Percentiles rank a stretch among this genome's conserved stretches.
phyloP scores from a whole-genome alignment of 768 basidiomycete species.

The Hypsizygus marmoreus region DNA sequence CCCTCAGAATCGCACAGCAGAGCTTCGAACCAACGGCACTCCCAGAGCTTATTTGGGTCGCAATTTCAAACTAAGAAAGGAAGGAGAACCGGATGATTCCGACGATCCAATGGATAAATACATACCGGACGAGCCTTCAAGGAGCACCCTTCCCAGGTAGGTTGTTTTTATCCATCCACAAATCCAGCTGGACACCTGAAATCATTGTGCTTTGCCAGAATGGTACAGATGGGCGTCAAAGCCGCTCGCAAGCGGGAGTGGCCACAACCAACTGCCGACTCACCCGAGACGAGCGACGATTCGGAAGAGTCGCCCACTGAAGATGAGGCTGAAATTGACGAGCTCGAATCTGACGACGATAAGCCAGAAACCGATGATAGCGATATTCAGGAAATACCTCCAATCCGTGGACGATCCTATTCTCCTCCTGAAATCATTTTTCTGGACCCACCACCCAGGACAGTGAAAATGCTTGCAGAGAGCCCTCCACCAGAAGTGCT shows the following conservation, averaged over 20 bases:
- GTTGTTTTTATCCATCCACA: not conserved
- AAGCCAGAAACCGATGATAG: conserved; percentile 5
- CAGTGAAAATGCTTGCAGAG: conserved; percentile 5
- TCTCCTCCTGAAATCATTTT: conserved; percentile 21
- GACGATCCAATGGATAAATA: conserved; percentile 16
- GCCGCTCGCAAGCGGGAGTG: conserved; percentile 24
- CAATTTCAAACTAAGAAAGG: conserved; percentile 11
- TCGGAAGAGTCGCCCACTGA: conserved; percentile 12
- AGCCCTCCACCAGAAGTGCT: not conserved
- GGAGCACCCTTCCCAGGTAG: not conserved
- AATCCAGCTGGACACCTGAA: not conserved
- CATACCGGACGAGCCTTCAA: not conserved
- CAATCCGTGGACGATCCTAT: conserved; percentile 10
- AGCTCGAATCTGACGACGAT: conserved; percentile 5
- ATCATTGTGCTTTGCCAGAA: not conserved
- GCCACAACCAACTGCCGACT: conserved; percentile 8
- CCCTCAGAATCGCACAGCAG: not conserved
- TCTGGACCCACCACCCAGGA: conserved; percentile 12
- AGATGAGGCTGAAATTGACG: conserved; percentile 6
- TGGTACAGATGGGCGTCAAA: conserved; percentile 15
- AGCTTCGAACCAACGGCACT: not conserved
- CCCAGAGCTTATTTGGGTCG: conserved; percentile 6
- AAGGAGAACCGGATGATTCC: conserved; percentile 9
- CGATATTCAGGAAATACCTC: conserved; percentile 11
- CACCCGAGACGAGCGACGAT: conserved; percentile 11